Conservation (phyloP, 2,329 filamentous ascomycete genomes). For the Stagonosporopsis vannaccii region DNA sequence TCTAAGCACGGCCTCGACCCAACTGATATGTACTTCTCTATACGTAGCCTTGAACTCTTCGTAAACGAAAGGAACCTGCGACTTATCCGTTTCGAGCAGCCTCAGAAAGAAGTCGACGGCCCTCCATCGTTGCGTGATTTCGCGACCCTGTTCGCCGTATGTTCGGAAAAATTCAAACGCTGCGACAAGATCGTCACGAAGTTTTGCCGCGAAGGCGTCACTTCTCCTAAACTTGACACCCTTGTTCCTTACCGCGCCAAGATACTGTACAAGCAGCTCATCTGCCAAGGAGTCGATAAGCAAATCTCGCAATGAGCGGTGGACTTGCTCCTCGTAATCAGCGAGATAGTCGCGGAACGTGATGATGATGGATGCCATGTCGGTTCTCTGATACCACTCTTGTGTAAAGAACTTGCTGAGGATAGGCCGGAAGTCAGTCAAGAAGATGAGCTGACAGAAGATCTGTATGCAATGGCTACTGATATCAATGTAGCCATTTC, state of each 20-base stretch:
- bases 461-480: constrained; percentile 90
- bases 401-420: constrained; percentile 90
- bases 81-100: constrained; percentile 77
- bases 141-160: constrained; percentile 58
- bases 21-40: constrained; percentile 93
- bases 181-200: constrained; percentile 89
- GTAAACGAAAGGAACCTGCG: constrained; percentile 77
- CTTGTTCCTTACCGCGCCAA: constrained; percentile 85
- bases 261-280: constrained; percentile 86
- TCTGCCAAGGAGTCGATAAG: constrained; percentile 93
- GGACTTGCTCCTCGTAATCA: constrained; percentile 84
- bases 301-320: constrained; percentile 87
- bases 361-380: constrained; percentile 91
- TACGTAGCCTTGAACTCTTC: constrained; percentile 83
- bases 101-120: constrained; percentile 84
- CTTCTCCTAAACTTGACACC: constrained; percentile 84
- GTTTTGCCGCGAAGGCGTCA: constrained; percentile 90
- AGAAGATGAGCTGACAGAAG: constrained; percentile 87
- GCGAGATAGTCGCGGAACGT: constrained; percentile 95
- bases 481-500: constrained; percentile 93
- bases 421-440: constrained; percentile 84
- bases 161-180: constrained; percentile 88
- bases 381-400: constrained; percentile 84
- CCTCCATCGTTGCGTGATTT: constrained; percentile 90
- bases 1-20: constrained; percentile 92